A percentile compares a stretch with the other conserved stretches of the same genome.
These are phyloP conservation scores for Gossypium davidsonii DNA, from an alignment of 441 rosid genomes.

Conservation along the genomic window DNA sequence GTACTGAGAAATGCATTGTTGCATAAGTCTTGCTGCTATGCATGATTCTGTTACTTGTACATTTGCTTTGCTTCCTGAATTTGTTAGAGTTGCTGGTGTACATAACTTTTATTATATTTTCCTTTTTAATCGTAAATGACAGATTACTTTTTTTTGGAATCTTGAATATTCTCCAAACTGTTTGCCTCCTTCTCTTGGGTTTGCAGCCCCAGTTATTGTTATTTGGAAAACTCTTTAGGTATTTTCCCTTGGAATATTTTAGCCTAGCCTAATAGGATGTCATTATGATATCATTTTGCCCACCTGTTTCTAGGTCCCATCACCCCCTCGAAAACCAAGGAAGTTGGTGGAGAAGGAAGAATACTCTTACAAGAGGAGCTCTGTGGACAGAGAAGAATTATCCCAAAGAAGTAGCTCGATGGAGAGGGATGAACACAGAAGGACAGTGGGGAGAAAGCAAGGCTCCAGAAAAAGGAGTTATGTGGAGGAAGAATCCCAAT, in stretches of 20 bases:
- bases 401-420: conserved; percentile 16
- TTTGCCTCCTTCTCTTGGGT: neutral
- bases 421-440: conserved; percentile 19
- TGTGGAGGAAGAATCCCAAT: conserved; percentile 25
- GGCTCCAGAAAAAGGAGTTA: conserved; percentile 13
- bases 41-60: neutral
- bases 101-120: neutral
- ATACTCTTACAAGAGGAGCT: conserved; percentile 13
- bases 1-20: neutral
- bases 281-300: neutral
- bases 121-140: neutral
- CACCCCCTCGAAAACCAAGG: conserved; percentile 66
- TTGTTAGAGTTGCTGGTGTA: neutral
- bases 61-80: neutral
- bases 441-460: neutral
- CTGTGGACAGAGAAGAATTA: conserved; percentile 35
- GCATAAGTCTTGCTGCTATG: neutral
- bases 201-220: neutral
- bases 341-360: conserved; percentile 25
- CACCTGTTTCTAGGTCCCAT: conserved; percentile 53
- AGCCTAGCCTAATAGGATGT: neutral
- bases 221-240: neutral
- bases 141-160: neutral
- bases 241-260: neutral
- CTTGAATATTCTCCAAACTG: neutral